Percentiles rank a stretch among this genome's conserved stretches.
These are phyloP conservation scores for Colletotrichum kahawae DNA, from an alignment of 2,329 filamentous ascomycete genomes.

Conservation along the genomic window DNA sequence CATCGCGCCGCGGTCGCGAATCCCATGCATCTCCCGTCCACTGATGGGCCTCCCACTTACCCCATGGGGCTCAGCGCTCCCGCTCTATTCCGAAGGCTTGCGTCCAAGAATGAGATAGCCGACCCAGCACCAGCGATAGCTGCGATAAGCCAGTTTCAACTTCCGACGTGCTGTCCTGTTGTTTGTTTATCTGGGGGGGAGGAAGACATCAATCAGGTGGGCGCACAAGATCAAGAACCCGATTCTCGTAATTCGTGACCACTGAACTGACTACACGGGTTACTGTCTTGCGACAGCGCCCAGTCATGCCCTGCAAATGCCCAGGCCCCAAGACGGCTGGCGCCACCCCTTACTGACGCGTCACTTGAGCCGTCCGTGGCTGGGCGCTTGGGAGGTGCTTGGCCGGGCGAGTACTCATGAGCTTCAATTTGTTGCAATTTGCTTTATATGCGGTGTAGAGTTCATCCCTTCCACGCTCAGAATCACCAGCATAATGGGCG, in stretches of 20 bases:
- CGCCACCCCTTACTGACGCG: background rate
- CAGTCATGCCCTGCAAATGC: background rate
- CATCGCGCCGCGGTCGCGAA: background rate
- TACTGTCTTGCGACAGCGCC: background rate
- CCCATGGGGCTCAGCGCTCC: conserved; percentile 17
- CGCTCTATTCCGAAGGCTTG: conserved; percentile 17
- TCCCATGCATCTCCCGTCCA: background rate
- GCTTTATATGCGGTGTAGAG: background rate
- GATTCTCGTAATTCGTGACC: background rate
- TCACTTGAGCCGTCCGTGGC: background rate
- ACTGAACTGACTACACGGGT: background rate
- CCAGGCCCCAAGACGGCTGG: background rate
- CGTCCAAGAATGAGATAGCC: background rate
- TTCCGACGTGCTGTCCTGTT: background rate
- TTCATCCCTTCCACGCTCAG: background rate
- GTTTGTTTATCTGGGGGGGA: background rate
- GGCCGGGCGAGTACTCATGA: background rate
- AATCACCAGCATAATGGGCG: background rate
- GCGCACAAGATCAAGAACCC: background rate
- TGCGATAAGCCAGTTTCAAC: conserved; percentile 18
- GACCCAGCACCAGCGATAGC: background rate
- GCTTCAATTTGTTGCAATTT: background rate
- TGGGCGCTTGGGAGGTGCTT: background rate
- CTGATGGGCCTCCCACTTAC: conserved; percentile 15
- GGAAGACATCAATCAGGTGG: background rate